Evolutionary conservation across 1,139 yeast genomes (phyloP), one percentile per base, ranked within the genome.

Genomic region (Geotrichum macrosporum): DNA sequence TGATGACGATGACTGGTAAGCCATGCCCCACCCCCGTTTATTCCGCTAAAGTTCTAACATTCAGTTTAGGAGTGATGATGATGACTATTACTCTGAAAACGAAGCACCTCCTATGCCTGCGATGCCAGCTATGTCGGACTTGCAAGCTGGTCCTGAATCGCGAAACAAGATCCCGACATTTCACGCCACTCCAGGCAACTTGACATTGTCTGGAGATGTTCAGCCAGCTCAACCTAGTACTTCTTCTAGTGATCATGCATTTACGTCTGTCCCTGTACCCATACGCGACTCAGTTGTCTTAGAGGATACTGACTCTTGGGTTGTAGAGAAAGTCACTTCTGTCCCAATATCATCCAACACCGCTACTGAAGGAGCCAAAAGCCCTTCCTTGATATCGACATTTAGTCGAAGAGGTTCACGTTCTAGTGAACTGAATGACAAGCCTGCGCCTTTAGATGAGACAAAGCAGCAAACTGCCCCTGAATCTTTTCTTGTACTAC

Each of bases 1-100:
- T 48, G 69, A 57, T 26, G 60, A 55, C 16, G 56, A 55, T 33
- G 58, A 57, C 40, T 59, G 46, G 48, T 39, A 30, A 30, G 50
- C 57, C 13, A 6, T 6, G 8, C 19, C n/a, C 6, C 12, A 31
- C 4, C 5, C 20, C 8, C 19, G 21, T 19, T 18, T 6, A 21
- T 20, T 31, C 10, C 32, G 30, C 20, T 20, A 18, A n/a, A 24
- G 4, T 20, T 18, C 19, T 10, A 32, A n/a, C 21, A 12, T 16
- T 21, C 18, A 12, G 18, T 35, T 13, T 34, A 45, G 48, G 48
- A 45, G 48, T 41, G 59, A 55, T 36, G 45, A 51, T 31, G 54
- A 53, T 18, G 57, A 48, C 35, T 48, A 41, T 24, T 52, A 48
- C 31, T 50, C 53, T 5, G 55, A 55, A 21, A 56, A 54, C 12